Base-by-base conservation (phyloP, 768 basidiomycete genomes). In the Calvatia gigantea region DNA sequence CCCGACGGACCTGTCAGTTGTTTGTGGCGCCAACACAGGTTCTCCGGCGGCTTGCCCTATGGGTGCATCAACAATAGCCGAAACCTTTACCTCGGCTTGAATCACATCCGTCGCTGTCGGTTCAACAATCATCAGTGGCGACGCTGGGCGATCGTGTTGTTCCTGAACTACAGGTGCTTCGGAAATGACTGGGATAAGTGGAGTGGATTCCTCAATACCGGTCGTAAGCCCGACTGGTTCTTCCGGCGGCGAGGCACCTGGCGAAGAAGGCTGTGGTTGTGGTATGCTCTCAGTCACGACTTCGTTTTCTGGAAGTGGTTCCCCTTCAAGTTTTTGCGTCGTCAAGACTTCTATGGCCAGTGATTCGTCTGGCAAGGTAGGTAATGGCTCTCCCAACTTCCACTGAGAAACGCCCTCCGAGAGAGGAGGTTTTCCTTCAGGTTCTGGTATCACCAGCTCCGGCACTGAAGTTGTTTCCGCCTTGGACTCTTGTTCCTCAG, bases 21-120 rank as follows among this genome's bases (percentile, higher is more conserved):
- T 4, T n/a, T 32, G 46, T 23, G n/a, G 17, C 8, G 28, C 6
- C 12, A 19, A 5, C 4, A 19, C 17, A 48, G 43, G 21, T 15
- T n/a, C 27, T 27, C 25, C 21, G 27, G 15, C 4, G 35, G 35
- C 35, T 7, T 4, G 21, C 8, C 35, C 35, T 4, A n/a, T 37
- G 4, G 4, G 35, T 42, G 12, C 41, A 12, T 42, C 29, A n/a
- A 64, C 47, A 8, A 60, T 54, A 28, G 69, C n/a, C n/a, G n/a
- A 65, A 23, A 65, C 55, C 42, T 67, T 60, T 54, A 69, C 71
- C 54, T 67, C 67, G n/a, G 61, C 64, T 4, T 59, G 38, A 41
- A 62, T 17, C 12, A 58, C 12, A 62, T 23, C 52, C 63, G 69
- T 33, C 58, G 61, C 27, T 33, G 47, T 19, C 45, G 1, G 51